Conservation (phyloP, 805 yeast species). For the Vanderwaltozyma verrucispora region DNA sequence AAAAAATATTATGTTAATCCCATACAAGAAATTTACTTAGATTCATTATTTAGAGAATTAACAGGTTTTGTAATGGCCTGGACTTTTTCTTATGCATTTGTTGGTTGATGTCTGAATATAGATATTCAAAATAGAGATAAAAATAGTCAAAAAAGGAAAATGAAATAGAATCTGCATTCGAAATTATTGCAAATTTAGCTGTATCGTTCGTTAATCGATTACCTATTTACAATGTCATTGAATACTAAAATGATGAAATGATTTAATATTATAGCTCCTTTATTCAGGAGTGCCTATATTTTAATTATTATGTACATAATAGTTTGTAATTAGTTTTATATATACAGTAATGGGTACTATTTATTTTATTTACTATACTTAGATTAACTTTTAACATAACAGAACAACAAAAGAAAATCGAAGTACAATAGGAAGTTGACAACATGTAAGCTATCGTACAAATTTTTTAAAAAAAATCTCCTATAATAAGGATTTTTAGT, state of each 20-base stretch:
- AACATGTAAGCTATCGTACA: too few species aligned
- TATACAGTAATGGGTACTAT: not conserved
- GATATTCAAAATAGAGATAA: not conserved
- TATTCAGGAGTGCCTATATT: not conserved
- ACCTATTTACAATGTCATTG: too few species aligned
- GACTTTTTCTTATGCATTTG: slow-evolving; percentile 44
- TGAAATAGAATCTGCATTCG: not conserved
- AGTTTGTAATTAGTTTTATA: not conserved
- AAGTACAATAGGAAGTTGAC: too few species aligned
- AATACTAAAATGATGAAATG: too few species aligned
- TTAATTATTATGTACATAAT: not conserved
- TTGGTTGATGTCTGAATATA: slow-evolving; percentile 15
- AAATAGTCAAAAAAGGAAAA: not conserved
- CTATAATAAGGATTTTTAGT: too few species aligned
- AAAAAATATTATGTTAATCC: slow-evolving; percentile 33
- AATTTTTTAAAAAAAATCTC: too few species aligned
- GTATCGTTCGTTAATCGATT: too few species aligned
- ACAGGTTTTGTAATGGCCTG: slow-evolving; percentile 48
- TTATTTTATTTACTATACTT: not conserved
- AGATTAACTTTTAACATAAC: not conserved
- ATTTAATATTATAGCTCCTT: too few species aligned
- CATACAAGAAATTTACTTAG: slow-evolving; percentile 33
- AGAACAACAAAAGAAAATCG: too few species aligned
- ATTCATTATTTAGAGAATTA: slow-evolving; percentile 37
- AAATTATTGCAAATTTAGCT: too few species aligned